Evolutionary conservation across 1,284 basidiomycete species (phyloP).

Genomic region (Puccinia triticina): DNA sequence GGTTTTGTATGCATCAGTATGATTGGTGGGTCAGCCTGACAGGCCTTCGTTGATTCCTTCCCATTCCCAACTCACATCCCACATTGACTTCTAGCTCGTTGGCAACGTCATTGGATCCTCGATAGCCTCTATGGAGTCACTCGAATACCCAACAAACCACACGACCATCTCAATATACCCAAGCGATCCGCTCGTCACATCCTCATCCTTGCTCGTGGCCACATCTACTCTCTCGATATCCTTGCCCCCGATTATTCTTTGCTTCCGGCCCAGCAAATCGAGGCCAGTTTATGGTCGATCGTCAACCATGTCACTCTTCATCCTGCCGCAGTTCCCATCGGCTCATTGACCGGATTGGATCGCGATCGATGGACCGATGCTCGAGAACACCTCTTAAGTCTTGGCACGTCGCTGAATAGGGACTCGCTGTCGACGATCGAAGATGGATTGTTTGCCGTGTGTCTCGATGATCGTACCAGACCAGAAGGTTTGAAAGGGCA

Average conservation of each 20-base stretch:
- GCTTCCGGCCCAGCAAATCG: constrained; percentile 30
- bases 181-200: constrained; percentile 56
- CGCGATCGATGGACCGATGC: constrained; percentile 59
- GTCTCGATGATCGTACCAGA: constrained; percentile 62
- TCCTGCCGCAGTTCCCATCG: constrained; percentile 56
- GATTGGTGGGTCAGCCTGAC: constrained; percentile 61
- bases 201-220: constrained; percentile 59
- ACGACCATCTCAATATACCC: constrained; percentile 59
- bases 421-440: constrained; percentile 69
- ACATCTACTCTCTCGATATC: constrained; percentile 59
- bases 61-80: constrained; percentile 67
- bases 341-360: constrained; percentile 58
- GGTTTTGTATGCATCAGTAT: constrained; percentile 68
- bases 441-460: constrained; percentile 75
- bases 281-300: constrained; percentile 56
- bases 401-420: constrained; percentile 69
- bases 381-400: constrained; percentile 70
- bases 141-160: constrained; percentile 59
- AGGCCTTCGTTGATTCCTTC: constrained; percentile 58
- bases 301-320: constrained; percentile 58
- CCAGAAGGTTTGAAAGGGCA: constrained; percentile 70
- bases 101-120: constrained; percentile 51
- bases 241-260: constrained; percentile 51
- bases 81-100: constrained; percentile 57
- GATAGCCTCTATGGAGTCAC: constrained; percentile 59